Base-by-base conservation (phyloP, 2,329 filamentous ascomycete species). In the Aspergillus thermomutatus region DNA sequence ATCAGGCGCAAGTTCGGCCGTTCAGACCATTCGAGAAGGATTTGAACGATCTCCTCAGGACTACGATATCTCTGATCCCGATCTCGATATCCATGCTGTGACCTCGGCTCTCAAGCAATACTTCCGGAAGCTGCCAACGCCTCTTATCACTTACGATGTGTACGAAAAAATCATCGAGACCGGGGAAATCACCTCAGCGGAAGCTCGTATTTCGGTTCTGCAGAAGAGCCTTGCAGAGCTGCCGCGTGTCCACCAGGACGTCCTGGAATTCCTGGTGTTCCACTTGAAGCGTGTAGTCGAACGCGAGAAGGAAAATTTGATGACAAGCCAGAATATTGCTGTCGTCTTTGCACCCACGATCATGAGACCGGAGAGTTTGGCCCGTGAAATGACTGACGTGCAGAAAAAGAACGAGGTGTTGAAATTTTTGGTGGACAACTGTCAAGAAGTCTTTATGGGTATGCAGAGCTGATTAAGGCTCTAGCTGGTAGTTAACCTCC, bases 261-360 rank as follows among this genome's bases (percentile, higher is more conserved):
- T 91, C 63, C 84, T 99, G 7, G 92, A 96, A 72, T 97, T 96
- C 72, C 81, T 99, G 59, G 87, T 97, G 72, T 94, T 95, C 80
- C 94, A 99, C 79, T 82, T 99, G 65, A 88, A 87, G 64, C 86
- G 92, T 58, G 93, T 99, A 41, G 90, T 95, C 56, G 82, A 87
- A 65, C 86, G 90, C 62, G 89, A 96, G 71, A 83, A 83, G 41
- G 89, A 95, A 72, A 97, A 97, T 70, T 75, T 97, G 73, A 99
- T 99, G 94, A 96, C 91, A 25, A 90, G 93, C 55, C 90, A 95
- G 76, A 99, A 99, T 71, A 79, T 97, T 59, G 92, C 94, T 3
- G 94, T 99, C 45, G 94, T 99, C 40, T 99, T 99, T 72, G 94
- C 94, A 8, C 94, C 94, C 7, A 99, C 94, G 1, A 95, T 99